phyloP scores from a whole-genome alignment of 345 rosid species.

The Pelargonium nanum region DNA sequence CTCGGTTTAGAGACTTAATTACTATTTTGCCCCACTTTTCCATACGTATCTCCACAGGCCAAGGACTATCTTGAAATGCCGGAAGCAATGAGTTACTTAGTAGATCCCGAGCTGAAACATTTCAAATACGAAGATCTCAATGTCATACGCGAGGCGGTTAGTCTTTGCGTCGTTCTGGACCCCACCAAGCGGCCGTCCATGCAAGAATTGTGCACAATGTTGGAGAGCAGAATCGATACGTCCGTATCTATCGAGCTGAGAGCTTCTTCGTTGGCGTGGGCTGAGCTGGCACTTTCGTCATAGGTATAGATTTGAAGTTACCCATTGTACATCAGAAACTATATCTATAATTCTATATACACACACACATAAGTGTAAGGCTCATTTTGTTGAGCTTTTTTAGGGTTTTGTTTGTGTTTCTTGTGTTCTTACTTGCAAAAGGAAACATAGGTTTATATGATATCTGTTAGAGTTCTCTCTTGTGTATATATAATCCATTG shows the following conservation, averaged over 20 bases:
- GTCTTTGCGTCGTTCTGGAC: constrained; percentile 52
- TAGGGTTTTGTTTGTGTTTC: too few relatives aligned
- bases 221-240: constrained; percentile 68
- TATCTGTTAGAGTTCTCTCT: too few relatives aligned
- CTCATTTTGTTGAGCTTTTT: too few relatives aligned
- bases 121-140: constrained; percentile 65
- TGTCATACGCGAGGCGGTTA: constrained; percentile 66
- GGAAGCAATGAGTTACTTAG: constrained; percentile 60
- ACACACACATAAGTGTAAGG: too few relatives aligned
- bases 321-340: constrained; percentile 34
- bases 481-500: too few relatives aligned
- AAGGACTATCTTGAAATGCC: constrained; percentile 73
- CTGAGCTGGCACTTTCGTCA: constrained; percentile 80
- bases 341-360: too few relatives aligned
- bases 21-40: too few relatives aligned
- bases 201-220: constrained; percentile 44
- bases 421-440: too few relatives aligned
- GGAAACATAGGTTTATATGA: too few relatives aligned
- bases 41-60: constrained; percentile 71
- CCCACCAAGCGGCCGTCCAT: constrained; percentile 45
- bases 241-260: constrained; percentile 60
- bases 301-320: constrained; percentile 33
- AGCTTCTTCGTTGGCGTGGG: constrained; percentile 93
- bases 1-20: too few relatives aligned
- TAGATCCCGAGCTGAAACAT: constrained; percentile 86